phyloP scores from a whole-genome alignment of 2,329 filamentous ascomycete genomes.

The Hansfordia pulvinata region DNA sequence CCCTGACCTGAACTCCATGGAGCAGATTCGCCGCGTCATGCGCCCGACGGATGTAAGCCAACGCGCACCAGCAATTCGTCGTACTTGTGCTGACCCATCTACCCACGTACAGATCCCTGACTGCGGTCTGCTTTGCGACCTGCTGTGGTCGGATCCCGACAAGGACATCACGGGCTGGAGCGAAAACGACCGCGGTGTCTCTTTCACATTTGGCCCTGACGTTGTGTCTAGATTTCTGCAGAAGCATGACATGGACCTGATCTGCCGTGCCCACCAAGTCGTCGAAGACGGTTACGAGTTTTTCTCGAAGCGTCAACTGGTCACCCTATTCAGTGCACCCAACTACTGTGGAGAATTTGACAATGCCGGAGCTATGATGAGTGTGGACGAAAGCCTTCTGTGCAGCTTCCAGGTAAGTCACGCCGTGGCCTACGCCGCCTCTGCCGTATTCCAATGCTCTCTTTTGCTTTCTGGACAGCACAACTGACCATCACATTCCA shows the following conservation, averaged over 20 bases:
- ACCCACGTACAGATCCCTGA: constrained; percentile 68
- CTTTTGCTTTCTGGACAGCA: constrained; percentile 6
- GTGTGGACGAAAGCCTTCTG: constrained; percentile 92
- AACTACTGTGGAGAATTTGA: constrained; percentile 99
- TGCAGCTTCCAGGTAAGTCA: constrained; percentile 97
- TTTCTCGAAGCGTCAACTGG: constrained; percentile 95
- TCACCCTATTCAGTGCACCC: constrained; percentile 93
- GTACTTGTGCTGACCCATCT: neutral
- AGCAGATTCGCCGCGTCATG: constrained; percentile 98
- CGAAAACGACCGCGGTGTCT: constrained; percentile 96
- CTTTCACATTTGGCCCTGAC: constrained; percentile 95
- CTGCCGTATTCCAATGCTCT: constrained; percentile 6
- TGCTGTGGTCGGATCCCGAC: constrained; percentile 96
- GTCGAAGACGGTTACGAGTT: constrained; percentile 99
- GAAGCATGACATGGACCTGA: constrained; percentile 99
- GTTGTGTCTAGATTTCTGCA: constrained; percentile 95
- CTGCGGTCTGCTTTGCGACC: constrained; percentile 91
- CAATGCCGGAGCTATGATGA: constrained; percentile 99
- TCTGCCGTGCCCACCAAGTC: constrained; percentile 96
- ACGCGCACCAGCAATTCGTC: neutral
- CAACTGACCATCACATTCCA: constrained; percentile 22
- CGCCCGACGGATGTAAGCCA: constrained; percentile 88
- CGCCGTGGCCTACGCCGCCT: too few species aligned
- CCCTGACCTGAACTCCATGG: constrained; percentile 97
- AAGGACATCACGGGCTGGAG: constrained; percentile 99